These are phyloP conservation scores for Fusarium concolor DNA, from an alignment of 2,329 filamentous ascomycete species.

Conservation along the genomic window DNA sequence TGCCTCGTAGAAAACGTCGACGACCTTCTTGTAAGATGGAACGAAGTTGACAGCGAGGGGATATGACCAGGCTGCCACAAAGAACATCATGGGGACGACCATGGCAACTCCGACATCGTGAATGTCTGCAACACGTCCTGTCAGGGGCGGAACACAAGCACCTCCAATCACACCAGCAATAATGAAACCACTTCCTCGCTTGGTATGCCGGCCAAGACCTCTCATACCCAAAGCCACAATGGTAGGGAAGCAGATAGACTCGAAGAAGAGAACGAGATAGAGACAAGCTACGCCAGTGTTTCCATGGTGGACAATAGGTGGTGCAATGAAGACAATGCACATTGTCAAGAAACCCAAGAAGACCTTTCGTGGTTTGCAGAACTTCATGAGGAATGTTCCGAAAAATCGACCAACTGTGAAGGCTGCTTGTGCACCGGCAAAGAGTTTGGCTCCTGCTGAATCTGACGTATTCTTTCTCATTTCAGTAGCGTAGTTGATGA, in stretches of 20 bases:
- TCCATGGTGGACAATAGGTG: slow-evolving; percentile 60
- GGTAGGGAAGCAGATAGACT: slow-evolving; percentile 83
- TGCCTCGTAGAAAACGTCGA: slow-evolving; percentile 66
- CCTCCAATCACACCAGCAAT: slow-evolving; percentile 79
- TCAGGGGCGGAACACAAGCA: slow-evolving; percentile 77
- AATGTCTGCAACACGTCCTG: slow-evolving; percentile 74
- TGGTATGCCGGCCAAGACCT: slow-evolving; percentile 80
- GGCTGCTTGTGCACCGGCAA: slow-evolving; percentile 78
- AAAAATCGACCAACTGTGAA: slow-evolving; percentile 80
- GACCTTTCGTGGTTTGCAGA: slow-evolving; percentile 72
- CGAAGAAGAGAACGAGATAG: slow-evolving; percentile 80
- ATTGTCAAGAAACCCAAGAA: slow-evolving; percentile 73
- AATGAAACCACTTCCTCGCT: slow-evolving; percentile 77
- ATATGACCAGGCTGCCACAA: slow-evolving; percentile 67
- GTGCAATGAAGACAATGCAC: slow-evolving; percentile 72
- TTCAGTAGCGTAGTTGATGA: slow-evolving; percentile 78
- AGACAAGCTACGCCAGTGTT: slow-evolving; percentile 69
- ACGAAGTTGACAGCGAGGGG: slow-evolving; percentile 74
- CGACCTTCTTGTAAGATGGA: slow-evolving; percentile 70
- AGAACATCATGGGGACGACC: slow-evolving; percentile 72
- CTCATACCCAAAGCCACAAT: slow-evolving; percentile 83
- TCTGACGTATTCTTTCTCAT: slow-evolving; percentile 64
- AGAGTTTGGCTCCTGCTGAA: slow-evolving; percentile 70
- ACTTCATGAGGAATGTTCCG: slow-evolving; percentile 75
- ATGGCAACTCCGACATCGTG: slow-evolving; percentile 71